Evolutionary conservation across 768 basidiomycete species (phyloP).

Genomic region (Plicaturopsis crispa): DNA sequence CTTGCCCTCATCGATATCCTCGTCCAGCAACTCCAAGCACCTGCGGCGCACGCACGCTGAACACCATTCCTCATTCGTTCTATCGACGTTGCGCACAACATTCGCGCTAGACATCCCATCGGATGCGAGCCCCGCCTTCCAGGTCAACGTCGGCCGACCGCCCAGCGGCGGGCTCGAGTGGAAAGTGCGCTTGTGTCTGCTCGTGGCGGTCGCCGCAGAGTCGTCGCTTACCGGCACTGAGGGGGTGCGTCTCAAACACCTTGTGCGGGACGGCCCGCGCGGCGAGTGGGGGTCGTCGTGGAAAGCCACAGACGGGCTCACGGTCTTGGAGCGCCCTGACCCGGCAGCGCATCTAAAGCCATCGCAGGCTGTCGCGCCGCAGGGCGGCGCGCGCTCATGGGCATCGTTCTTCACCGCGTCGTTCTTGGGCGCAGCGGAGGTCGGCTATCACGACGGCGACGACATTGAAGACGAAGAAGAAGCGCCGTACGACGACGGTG

Average conservation of each 20-base stretch:
- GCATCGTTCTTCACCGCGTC: slow-evolving; percentile 32
- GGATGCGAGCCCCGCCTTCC: slow-evolving; percentile 85
- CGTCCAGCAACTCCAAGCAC: slow-evolving; percentile 38
- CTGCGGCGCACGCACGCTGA: slow-evolving; percentile 79
- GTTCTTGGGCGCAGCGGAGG: slow-evolving; percentile 31
- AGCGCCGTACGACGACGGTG: slow-evolving; percentile 19
- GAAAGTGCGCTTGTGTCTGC: slow-evolving; percentile 79
- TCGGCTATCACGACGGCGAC: slow-evolving; percentile 55
- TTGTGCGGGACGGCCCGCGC: slow-evolving; percentile 48
- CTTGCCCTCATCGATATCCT: slow-evolving; percentile 54
- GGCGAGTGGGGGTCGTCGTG: slow-evolving; percentile 73
- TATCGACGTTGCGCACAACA: slow-evolving; percentile 66
- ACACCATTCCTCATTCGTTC: slow-evolving; percentile 69
- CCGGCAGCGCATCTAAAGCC: slow-evolving; percentile 13
- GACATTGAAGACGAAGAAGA: slow-evolving; percentile 24
- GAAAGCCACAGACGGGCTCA: slow-evolving; percentile 47
- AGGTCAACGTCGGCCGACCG: slow-evolving; percentile 43
- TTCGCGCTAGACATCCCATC: slow-evolving; percentile 91
- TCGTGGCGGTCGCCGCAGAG: slow-evolving; percentile 66
- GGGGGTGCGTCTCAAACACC: slow-evolving; percentile 44
- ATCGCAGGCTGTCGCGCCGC: slow-evolving; percentile 9
- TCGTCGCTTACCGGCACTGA: slow-evolving; percentile 36
- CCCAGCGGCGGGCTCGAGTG: slow-evolving; percentile 76
- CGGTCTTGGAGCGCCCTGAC: slow-evolving; percentile 47
- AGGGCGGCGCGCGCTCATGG: slow-evolving; percentile 28